Evolutionary conservation across 2,329 filamentous ascomycete genomes (phyloP), one percentile per base, ranked within the genome.

Genomic region (Alternaria viburni): DNA sequence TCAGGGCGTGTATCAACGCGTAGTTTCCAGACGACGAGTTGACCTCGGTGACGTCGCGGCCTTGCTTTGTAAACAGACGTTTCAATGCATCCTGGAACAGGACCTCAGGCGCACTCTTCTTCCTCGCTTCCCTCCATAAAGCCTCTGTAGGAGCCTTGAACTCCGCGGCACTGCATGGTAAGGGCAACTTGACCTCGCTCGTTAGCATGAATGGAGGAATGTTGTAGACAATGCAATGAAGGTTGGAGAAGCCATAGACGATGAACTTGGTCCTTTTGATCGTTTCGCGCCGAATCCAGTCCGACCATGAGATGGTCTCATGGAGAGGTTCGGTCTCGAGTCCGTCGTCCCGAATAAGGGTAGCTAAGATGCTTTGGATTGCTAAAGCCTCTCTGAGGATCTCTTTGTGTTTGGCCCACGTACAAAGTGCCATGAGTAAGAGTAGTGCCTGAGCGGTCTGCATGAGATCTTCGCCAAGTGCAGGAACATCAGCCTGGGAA

Each of bases 1-100:
- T 85, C 23, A 93, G 76, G 4, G 89, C 90, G 71, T 92, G 90
- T 4, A 93, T 90, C 32, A 93, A 82, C 8, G 91, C 86, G 67
- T 93, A 92, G 69, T 90, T 90, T 1, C 90, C 90, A 7, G 75
- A 70, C 8, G 74, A 75, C 2, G 76, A 76, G 25, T 72, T 77
- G 32, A 64, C 69, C 46, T 77, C 69, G 4, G 77, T 77, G 13
- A 78, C 69, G 32, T 78, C 73, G 17, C 74, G 61, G 7, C 77
- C 76, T 41, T 73, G 67, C 56, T 72, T 74, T 1, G 74, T 75
- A 36, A 80, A 80, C 2, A 80, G 67, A n/a, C 66, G 70, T 46
- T 75, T 73, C 9, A 79, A 58, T 4, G 77, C 77, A 52, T 75
- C 72, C 47, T 78, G 76, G 26, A 80, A 80, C 4, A 69, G 62